Evolutionary conservation across 257 asterid genomes (phyloP), one percentile per base, ranked within the genome.

Genomic region (Ballota nigra): DNA sequence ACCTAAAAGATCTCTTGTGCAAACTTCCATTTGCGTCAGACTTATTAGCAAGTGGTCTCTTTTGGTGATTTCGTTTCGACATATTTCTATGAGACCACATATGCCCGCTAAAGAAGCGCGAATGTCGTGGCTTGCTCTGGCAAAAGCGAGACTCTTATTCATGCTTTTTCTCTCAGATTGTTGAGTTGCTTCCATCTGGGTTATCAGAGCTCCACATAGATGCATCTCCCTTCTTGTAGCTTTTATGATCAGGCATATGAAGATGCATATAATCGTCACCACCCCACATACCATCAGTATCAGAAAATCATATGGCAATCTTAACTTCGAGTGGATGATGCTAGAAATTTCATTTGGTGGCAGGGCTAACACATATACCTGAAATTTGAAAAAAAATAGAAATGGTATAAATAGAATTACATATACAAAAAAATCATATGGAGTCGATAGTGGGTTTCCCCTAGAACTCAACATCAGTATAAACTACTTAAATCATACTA

Each of bases 61-160:
- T 57, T 66, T 75, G 0, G 74, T 20, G 47, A 76, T 81, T 26
- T 78, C 80, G 5, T 36, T 11, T 0, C 80, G 83, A 40, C 83
- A 81, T 9, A 84, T 33, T 47, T 87, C 86, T 11, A 88, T 80
- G 8, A 88, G 76, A 55, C 96, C 88, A 3, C 55, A 70, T 11
- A 90, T 81, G 56, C 86, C 96, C 8, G 95, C 92, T 49, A 88
- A 76, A 20, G 87, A 74, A 28, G 87, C 89, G n/a, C 96, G 93
- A 2, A 92, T 78, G 69, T 92, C 97, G 16, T 92, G 98, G 83
- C 89, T 88, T n/a, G 97, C 96, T 2, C 81, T 84, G 1, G 90
- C 92, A 51, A 86, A 88, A 24, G 95, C 96, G 22, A 79, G 82
- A 59, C 81, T 89, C 73, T 84, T 88, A 65, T 83, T 88, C 92